Evolutionary conservation across 495 filamentous ascomycete genomes (phyloP).

Genomic region (Lasiosphaeria miniovina): DNA sequence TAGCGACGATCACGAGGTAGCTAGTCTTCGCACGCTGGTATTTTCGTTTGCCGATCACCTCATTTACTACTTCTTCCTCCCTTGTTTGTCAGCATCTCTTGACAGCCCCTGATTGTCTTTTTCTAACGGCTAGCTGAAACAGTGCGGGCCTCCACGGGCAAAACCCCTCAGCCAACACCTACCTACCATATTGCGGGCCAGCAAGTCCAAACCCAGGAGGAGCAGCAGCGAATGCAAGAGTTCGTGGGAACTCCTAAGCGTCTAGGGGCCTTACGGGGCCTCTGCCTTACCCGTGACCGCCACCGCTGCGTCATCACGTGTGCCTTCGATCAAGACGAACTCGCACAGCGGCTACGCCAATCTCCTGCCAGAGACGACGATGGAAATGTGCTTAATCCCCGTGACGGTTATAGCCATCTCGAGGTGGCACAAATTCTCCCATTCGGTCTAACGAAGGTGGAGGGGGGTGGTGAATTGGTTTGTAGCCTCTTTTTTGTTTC

Average conservation of each 20-base stretch:
- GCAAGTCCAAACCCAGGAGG: slow-evolving; percentile 10
- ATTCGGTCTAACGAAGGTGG: slow-evolving; percentile 10
- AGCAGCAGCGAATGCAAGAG: slow-evolving; percentile 7
- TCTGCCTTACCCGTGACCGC: slow-evolving; percentile 19
- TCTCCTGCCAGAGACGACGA: slow-evolving; percentile 14
- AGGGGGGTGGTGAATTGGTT: slow-evolving; percentile 14
- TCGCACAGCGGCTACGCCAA: not conserved
- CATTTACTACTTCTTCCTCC: slow-evolving; percentile 15
- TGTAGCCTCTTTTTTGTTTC: slow-evolving; percentile 3
- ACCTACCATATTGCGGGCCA: slow-evolving; percentile 16
- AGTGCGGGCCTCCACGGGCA: slow-evolving; percentile 25
- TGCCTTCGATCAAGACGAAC: slow-evolving; percentile 7
- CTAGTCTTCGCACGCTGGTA: not conserved
- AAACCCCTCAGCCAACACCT: slow-evolving; percentile 23
- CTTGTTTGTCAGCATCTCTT: slow-evolving; percentile 11
- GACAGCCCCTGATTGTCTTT: not conserved
- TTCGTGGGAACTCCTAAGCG: slow-evolving; percentile 19
- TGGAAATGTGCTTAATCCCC: slow-evolving; percentile 9
- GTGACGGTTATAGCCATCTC: not conserved
- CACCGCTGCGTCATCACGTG: slow-evolving; percentile 20
- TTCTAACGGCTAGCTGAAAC: not conserved
- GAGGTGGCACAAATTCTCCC: slow-evolving; percentile 22
- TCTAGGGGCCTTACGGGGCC: slow-evolving; percentile 11
- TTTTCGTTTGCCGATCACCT: slow-evolving; percentile 26
- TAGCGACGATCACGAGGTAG: slow-evolving; percentile 4